Base-by-base conservation (phyloP, 2,329 filamentous ascomycete genomes). In the Tolypocladium tropicale region DNA sequence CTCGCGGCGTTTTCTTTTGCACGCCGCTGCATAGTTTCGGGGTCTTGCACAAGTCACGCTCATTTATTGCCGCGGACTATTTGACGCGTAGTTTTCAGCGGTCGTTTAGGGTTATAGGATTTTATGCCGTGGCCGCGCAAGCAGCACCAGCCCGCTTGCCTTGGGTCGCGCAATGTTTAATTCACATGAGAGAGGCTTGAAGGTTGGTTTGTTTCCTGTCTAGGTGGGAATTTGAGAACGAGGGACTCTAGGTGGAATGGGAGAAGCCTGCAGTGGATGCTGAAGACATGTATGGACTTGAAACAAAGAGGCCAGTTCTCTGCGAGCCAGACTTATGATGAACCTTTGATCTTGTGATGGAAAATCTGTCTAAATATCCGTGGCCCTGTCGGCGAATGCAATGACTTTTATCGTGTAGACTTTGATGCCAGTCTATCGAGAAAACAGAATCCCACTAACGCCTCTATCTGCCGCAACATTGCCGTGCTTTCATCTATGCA, bases 401-500 rank as follows among this genome's bases (percentile, higher is more conserved):
- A 33, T 33, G 28, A 33, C 46, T 32, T 50, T 50, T 50, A n/a
- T n/a, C 28, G 43, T 48, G 32, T 41, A 23, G 43, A 23, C 51
- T 37, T 50, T 28, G 28, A 50, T 50, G 46, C 23, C 51, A 46
- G 52, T 53, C 34, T 36, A 56, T 32, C 49, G 37, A 25, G 36
- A 36, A 46, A 21, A 46, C 21, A 51, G 6, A 56, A 48, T 39
- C 14, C 36, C 39, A 34, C 3, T 55, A 56, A 57, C 55, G 55
- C 56, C 53, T 58, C 56, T 54, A 52, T 53, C 54, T 37, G 53
- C 32, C 23, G 32, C 41, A 28, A 33, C 41, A 39, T 3, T 4
- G 11, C 30, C 10, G 6, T 50, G 46, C 46, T 18, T n/a, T 30
- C 32, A 23, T 57, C 50, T 55, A 55, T 50, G 25, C 37, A 33